phyloP scores from a whole-genome alignment of 23 red algal genomes.

The Gracilaria gracilis region DNA sequence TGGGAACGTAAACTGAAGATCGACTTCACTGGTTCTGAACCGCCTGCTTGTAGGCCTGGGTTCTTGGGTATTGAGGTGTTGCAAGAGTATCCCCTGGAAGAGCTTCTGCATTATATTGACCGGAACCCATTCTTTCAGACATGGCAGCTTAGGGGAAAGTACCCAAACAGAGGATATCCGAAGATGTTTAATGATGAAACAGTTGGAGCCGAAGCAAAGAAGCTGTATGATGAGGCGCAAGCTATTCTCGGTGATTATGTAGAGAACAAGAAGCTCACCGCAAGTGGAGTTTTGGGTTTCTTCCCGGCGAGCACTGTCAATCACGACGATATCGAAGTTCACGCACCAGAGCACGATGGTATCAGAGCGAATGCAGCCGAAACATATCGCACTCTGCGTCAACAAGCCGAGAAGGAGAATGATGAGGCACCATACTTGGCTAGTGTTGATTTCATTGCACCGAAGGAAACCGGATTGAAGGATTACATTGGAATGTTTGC shows the following conservation, averaged over 20 bases:
- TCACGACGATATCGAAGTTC: too few relatives aligned
- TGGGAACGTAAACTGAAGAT: constrained; percentile 57
- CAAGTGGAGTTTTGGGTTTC: too few relatives aligned
- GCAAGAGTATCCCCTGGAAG: too few relatives aligned
- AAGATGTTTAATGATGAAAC: constrained; percentile 90
- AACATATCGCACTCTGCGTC: constrained; percentile 59
- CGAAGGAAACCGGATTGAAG: constrained; percentile 67
- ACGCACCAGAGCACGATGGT: too few relatives aligned
- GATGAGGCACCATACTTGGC: too few relatives aligned
- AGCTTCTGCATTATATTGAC: too few relatives aligned
- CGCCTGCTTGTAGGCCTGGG: constrained; percentile 28
- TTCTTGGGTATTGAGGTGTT: too few relatives aligned
- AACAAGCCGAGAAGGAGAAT: too few relatives aligned
- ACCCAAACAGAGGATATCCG: constrained; percentile 86
- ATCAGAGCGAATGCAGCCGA: constrained; percentile 33
- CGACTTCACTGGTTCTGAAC: constrained; percentile 69
- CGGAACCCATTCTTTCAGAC: constrained; percentile 80
- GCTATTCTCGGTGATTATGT: constrained; percentile 65
- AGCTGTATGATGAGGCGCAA: constrained; percentile 80
- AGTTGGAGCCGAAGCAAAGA: constrained; percentile 79
- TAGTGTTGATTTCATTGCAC: too few relatives aligned
- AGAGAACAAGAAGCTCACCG: constrained; percentile 22
- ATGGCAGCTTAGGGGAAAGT: constrained; percentile 92
- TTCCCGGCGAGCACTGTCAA: too few relatives aligned
- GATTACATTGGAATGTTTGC: constrained; percentile 96